phyloP scores from a whole-genome alignment of 164 flowering plant genomes.

The Annona squamosa region DNA sequence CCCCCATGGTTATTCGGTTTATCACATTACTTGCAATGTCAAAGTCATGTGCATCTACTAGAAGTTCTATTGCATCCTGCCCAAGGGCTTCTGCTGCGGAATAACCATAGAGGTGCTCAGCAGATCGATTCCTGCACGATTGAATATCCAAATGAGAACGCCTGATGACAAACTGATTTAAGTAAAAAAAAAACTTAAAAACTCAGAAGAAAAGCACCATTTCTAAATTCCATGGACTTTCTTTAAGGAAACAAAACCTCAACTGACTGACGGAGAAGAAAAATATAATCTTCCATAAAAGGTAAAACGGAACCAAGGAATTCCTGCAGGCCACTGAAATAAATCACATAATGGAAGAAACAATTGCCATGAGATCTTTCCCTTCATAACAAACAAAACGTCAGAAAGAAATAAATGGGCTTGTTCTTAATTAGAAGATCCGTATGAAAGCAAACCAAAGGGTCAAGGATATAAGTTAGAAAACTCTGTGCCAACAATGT shows the following conservation, averaged over 20 bases:
- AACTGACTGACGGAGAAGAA: background rate
- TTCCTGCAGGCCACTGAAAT: background rate
- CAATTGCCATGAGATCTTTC: background rate
- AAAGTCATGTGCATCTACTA: slow-evolving; percentile 45
- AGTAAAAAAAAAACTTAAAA: background rate
- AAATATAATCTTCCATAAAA: background rate
- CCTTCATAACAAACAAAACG: background rate
- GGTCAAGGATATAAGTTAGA: background rate
- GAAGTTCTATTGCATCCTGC: slow-evolving; percentile 48
- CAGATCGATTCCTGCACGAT: slow-evolving; percentile 70
- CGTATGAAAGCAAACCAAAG: background rate
- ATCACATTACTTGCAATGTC: slow-evolving; percentile 39
- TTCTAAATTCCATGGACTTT: background rate
- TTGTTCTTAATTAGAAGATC: background rate
- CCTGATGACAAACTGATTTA: background rate
- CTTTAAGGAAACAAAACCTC: background rate
- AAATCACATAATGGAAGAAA: background rate
- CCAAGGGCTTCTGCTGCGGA: slow-evolving; percentile 77
- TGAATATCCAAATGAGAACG: slow-evolving; percentile 2
- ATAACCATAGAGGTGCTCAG: slow-evolving; percentile 82
- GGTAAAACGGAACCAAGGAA: background rate
- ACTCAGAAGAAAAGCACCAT: background rate
- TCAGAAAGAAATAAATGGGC: background rate
- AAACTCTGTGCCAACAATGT: background rate
- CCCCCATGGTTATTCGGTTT: slow-evolving; percentile 46